Base-by-base conservation (phyloP, 345 rosid species). In the Gossypium turneri region DNA sequence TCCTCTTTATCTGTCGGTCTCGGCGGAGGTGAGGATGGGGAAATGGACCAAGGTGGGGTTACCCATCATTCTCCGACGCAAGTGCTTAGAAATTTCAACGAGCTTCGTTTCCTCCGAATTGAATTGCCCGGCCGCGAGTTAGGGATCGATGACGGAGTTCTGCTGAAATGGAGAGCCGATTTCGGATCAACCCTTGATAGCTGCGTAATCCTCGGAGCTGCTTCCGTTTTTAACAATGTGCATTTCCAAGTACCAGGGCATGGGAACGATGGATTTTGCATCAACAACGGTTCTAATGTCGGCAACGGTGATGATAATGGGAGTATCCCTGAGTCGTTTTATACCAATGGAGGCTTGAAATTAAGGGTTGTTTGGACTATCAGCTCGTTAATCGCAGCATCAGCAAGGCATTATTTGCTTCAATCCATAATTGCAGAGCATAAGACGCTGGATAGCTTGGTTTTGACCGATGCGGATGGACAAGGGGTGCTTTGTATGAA, bases 331-430 rank as follows among this genome's bases (percentile, higher is more conserved):
- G 98, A 95, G 73, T 91, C 97, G 12, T 93, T 95, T 81, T 95
- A 95, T 80, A 95, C 99, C 0, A 89, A 93, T 61, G 97, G 98
- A 25, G 97, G 94, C 7, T 75, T 96, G 80, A 96, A 96, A 78
- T 79, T 93, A 67, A 86, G 98, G 68, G 98, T 96, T n/a, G 99
- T 93, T 68, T 96, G 99, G 99, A 93, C 99, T 0, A 96, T 92
- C 41, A 91, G 97, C 82, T 96, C 99, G 0, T 74, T 96, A 79
- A 96, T 96, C 52, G 97, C 98, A 22, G 97, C 99, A 17, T 93
- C 99, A 4, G 98, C 99, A 0, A 79, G 98, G 74, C 99, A 96
- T 75, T 92, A 90, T 78, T 80, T 96, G 81, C 85, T 96, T 17
- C 99, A 93, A 50, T 94, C 97, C 0, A 96, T 96, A 22, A 93